These are phyloP conservation scores for Phaseolus coccineus DNA, from an alignment of 331 rosid genomes.

Conservation along the genomic window DNA sequence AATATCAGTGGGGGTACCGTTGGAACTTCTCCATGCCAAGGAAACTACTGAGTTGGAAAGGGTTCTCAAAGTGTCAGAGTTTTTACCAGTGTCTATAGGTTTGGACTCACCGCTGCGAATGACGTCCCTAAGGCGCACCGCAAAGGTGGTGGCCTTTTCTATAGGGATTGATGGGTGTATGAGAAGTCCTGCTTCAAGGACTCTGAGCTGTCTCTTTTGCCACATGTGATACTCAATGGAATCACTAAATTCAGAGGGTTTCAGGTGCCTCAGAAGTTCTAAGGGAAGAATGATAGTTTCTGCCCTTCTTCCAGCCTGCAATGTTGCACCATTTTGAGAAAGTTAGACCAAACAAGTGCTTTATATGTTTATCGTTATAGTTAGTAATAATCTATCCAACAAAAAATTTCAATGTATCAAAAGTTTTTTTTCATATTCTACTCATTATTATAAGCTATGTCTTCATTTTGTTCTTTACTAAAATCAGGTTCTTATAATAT, in stretches of 20 bases:
- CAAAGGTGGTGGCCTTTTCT: slow-evolving; percentile 67
- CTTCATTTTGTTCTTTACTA: background rate
- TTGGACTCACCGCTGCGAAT: slow-evolving; percentile 51
- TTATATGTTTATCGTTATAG: slow-evolving; percentile 1
- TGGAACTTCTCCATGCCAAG: slow-evolving; percentile 81
- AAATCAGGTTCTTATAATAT: no score
- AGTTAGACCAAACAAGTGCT: slow-evolving; percentile 16
- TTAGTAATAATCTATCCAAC: background rate
- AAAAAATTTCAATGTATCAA: background rate
- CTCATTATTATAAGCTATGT: background rate
- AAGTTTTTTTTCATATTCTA: background rate
- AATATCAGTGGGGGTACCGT: slow-evolving; percentile 77
- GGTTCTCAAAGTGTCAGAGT: slow-evolving; percentile 87
- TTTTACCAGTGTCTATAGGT: slow-evolving; percentile 75
- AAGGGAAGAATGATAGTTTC: slow-evolving; percentile 95
- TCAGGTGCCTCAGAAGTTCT: slow-evolving; percentile 84
- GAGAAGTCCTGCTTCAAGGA: slow-evolving; percentile 82
- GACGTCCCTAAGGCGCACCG: slow-evolving; percentile 79
- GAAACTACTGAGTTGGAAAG: slow-evolving; percentile 90
- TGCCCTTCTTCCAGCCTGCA: slow-evolving; percentile 83
- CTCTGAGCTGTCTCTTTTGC: slow-evolving; percentile 87
- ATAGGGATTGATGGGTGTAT: slow-evolving; percentile 69
- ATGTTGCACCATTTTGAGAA: background rate
- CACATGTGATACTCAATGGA: slow-evolving; percentile 80
- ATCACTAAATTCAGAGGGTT: slow-evolving; percentile 87